Percentiles rank a stretch among this genome's conserved stretches.
These are phyloP conservation scores for Apiospora sp. DNA, from an alignment of 2,329 filamentous ascomycete species.

Conservation along the genomic window DNA sequence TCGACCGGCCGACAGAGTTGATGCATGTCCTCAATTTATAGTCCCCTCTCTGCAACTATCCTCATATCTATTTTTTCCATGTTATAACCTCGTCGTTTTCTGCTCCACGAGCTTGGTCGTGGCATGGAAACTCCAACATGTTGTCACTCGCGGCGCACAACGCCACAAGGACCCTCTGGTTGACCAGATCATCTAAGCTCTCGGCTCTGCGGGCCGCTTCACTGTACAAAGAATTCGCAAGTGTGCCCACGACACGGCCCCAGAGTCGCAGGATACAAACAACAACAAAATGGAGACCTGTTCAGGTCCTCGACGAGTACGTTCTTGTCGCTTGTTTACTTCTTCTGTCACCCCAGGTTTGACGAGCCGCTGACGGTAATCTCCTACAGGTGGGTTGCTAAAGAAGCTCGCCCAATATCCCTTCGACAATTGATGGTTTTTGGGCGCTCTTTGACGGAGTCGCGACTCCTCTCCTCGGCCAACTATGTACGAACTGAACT, in stretches of 20 bases:
- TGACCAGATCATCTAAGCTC: conserved; percentile 32
- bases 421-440: conserved; percentile 97
- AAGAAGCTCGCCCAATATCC: conserved; percentile 93
- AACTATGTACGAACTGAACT: conserved; percentile 98
- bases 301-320: conserved; percentile 71
- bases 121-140: conserved; percentile 51
- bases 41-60: background rate
- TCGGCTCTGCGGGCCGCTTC: conserved; percentile 28
- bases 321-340: conserved; percentile 34
- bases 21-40: background rate
- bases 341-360: too few species aligned
- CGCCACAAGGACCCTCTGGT: conserved; percentile 43
- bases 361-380: background rate
- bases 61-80: background rate
- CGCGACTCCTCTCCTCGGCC: conserved; percentile 88
- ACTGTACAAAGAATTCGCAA: background rate
- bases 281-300: conserved; percentile 65
- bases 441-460: conserved; percentile 89
- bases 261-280: conserved; percentile 36
- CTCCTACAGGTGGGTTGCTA: conserved; percentile 81
- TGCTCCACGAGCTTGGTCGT: conserved; percentile 26
- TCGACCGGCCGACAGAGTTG: conserved; percentile 4
- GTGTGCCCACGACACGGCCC: background rate
- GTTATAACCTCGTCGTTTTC: conserved; percentile 6
- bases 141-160: conserved; percentile 54